Conservation (phyloP, 352 stramenopile genomes). For the Peronospora destructor region DNA sequence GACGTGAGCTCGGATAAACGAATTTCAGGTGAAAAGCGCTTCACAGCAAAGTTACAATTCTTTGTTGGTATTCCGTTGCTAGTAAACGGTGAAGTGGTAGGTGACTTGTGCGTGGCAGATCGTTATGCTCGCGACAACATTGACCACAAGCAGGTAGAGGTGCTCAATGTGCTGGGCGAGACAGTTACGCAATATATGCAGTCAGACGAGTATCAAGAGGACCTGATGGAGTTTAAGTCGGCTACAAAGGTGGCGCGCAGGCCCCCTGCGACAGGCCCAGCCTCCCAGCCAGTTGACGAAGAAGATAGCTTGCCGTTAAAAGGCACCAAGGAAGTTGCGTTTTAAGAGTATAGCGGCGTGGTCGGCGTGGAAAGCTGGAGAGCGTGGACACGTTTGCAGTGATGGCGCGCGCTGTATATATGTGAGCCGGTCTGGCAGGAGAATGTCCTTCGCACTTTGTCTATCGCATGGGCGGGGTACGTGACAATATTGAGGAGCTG, state of each 20-base stretch:
- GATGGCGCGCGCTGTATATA: slow-evolving; percentile 16
- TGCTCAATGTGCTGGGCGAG: slow-evolving; percentile 82
- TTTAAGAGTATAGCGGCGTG: slow-evolving; percentile 43
- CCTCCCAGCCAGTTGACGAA: slow-evolving; percentile 22
- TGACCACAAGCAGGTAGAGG: slow-evolving; percentile 79
- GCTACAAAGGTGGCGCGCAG: slow-evolving; percentile 24
- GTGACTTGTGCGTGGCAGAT: slow-evolving; percentile 81
- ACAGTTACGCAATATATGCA: slow-evolving; percentile 87
- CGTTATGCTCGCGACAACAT: slow-evolving; percentile 71
- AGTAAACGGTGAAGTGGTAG: slow-evolving; percentile 78
- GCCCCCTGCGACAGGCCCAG: slow-evolving; percentile 15
- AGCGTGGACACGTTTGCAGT: slow-evolving; percentile 13
- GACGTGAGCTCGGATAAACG: slow-evolving; percentile 84
- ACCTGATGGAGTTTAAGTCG: slow-evolving; percentile 64
- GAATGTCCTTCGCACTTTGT: slow-evolving; percentile 13
- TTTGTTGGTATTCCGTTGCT: slow-evolving; percentile 84
- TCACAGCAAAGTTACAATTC: slow-evolving; percentile 79
- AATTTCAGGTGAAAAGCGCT: slow-evolving; percentile 82
- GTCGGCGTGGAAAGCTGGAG: slow-evolving; percentile 9
- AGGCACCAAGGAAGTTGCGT: slow-evolving; percentile 74
- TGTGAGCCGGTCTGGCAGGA: slow-evolving; percentile 21
- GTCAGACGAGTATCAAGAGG: slow-evolving; percentile 70
- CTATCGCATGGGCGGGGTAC: slow-evolving; percentile 17
- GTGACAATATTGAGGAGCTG: slow-evolving; percentile 21
- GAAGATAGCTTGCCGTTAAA: slow-evolving; percentile 14